Base-by-base conservation (phyloP, 352 stramenopile genomes). In the Peronospora farinosa region DNA sequence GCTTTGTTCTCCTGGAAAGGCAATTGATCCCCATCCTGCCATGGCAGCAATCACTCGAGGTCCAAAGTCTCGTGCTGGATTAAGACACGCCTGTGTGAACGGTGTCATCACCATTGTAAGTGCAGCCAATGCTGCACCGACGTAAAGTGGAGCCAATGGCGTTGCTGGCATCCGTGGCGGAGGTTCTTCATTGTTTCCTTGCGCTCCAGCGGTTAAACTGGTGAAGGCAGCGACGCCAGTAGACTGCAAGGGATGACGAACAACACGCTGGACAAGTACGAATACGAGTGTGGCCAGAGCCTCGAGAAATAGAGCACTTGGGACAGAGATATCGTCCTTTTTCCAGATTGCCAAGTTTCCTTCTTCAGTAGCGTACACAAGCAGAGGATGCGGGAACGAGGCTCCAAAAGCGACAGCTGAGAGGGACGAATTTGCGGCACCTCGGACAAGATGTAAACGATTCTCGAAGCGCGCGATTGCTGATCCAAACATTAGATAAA, bases 1-100 rank as follows among this genome's bases (percentile, higher is more conserved):
- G 17, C 56, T 56, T 44, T 40, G 52, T 6, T 74, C 76, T 16
- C 81, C 71, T 7, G 64, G 69, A 10, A 78, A 36, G 4, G 63
- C 60, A 28, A 60, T 41, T 11, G 45, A 55, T 7, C 65, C 65
- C 82, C 82, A 93, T 13, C 82, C 82, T 27, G 76, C 74, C 21
- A 73, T 53, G n/a, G 43, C 63, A 1, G 74, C 78, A 8, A 91
- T 62, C 31, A 92, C 52, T 13, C 76, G 57, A 30, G 80, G 78
- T 1, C 82, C 82, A 47, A 93, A 83, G 54, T 93, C 82, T 32
- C 82, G 67, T 7, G 77, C 80, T 10, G 80, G 83, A 48, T 92
- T 94, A 40, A 89, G 68, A 47, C 74, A 70, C 11, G 73, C 77
- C 47, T 89, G 78, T 0, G 78, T 87, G 31, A 92, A 61, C 0